A percentile compares a stretch with the other conserved stretches of the same genome.
phyloP scores from a whole-genome alignment of 257 asterid species.

The Parsonsia alboflavescens region DNA sequence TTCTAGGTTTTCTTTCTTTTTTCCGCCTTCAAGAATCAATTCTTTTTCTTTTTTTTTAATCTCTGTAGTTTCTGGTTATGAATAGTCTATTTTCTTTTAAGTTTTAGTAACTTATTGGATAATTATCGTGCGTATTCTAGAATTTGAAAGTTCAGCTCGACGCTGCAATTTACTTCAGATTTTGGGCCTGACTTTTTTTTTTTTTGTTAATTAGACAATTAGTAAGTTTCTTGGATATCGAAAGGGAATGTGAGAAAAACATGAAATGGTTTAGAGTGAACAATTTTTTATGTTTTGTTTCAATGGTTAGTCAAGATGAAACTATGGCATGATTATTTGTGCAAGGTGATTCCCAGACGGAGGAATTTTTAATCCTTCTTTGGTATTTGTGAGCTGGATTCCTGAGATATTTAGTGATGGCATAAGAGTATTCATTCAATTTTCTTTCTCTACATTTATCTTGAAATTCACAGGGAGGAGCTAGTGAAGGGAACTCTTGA shows the following conservation, averaged over 20 bases:
- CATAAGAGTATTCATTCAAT: not conserved
- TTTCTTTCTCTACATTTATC: not conserved
- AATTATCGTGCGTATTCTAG: not conserved
- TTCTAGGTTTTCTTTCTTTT: slow-evolving; percentile 47
- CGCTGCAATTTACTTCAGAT: not conserved
- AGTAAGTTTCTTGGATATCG: not conserved
- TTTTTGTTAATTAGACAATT: not conserved
- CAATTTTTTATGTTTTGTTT: not conserved
- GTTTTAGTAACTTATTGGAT: not conserved
- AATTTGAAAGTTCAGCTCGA: not conserved
- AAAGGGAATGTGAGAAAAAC: not conserved
- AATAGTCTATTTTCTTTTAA: not conserved
- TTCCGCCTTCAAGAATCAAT: not conserved
- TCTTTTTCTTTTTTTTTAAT: not conserved
- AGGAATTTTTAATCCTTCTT: not conserved
- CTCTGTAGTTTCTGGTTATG: too few relatives aligned
- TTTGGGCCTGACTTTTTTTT: not conserved
- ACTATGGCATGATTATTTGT: not conserved
- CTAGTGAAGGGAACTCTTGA: slow-evolving; percentile 50
- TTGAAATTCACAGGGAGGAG: slow-evolving; percentile 55
- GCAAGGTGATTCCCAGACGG: not conserved
- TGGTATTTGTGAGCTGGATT: not conserved
- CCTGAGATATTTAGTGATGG: not conserved
- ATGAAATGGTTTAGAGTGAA: not conserved
- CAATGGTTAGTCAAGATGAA: not conserved